Evolutionary conservation across 495 filamentous ascomycete species (phyloP).

Genomic region (Trichoderma gamsii): DNA sequence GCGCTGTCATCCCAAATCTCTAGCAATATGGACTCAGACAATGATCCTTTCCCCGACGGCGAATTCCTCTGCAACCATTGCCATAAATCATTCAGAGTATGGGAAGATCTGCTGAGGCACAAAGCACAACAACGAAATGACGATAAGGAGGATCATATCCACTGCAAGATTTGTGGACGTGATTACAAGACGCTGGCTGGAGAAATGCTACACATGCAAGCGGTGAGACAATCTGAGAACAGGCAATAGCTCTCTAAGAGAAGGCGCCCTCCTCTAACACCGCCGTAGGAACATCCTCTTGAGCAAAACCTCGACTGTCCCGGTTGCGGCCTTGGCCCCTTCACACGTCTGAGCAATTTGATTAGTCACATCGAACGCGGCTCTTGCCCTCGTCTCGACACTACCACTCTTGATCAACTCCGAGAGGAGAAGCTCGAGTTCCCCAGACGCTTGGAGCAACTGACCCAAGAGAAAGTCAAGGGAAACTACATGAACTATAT

Average conservation of each 20-base stretch:
- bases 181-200: constrained; percentile 1
- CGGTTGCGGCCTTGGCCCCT: constrained; percentile 11
- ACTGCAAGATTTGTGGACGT: constrained; percentile 12
- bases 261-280: neutral
- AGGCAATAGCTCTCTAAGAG: neutral
- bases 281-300: constrained; percentile 1
- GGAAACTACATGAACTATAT: constrained; percentile 7
- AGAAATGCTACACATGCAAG: neutral
- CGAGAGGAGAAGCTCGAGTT: constrained; percentile 12
- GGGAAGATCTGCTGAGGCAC: constrained; percentile 2
- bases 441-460: neutral
- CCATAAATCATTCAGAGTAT: neutral
- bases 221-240: neutral
- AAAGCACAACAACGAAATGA: neutral
- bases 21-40: neutral
- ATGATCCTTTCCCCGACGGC: neutral
- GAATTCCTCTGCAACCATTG: neutral
- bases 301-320: constrained; percentile 16
- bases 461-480: neutral
- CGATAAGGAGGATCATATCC: constrained; percentile 7
- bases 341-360: neutral
- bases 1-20: too few species aligned
- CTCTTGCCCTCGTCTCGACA: neutral
- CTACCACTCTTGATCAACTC: neutral
- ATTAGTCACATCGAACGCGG: constrained; percentile 13